A percentile compares a stretch with the other conserved stretches of the same genome.
Evolutionary conservation across 1,284 basidiomycete genomes (phyloP).

Genomic region (Schizophyllum amplum): DNA sequence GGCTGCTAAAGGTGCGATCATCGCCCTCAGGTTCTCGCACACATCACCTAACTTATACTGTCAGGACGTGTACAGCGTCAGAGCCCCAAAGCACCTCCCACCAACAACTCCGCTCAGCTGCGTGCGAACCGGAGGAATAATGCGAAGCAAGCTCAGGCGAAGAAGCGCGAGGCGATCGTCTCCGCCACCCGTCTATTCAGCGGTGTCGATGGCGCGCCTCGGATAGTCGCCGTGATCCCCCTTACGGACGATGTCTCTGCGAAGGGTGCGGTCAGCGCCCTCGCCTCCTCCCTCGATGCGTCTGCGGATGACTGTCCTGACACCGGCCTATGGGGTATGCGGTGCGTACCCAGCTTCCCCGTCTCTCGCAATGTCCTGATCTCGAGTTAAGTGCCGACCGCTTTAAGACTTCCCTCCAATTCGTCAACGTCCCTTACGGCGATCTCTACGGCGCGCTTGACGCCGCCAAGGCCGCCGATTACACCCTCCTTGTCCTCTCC

Average conservation of each 20-base stretch:
- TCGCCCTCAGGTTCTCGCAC: neutral
- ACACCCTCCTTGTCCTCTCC: constrained; percentile 82
- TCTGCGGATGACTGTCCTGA: constrained; percentile 44
- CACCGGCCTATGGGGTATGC: constrained; percentile 56
- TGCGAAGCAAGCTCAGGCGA: constrained; percentile 67
- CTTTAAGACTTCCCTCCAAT: constrained; percentile 86
- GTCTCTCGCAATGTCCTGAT: neutral
- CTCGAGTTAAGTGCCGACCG: constrained; percentile 55
- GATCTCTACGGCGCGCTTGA: constrained; percentile 78
- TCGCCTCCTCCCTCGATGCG: constrained; percentile 63
- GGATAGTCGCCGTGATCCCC: constrained; percentile 76
- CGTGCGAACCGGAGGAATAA: constrained; percentile 70
- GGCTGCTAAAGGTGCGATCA: constrained; percentile 63
- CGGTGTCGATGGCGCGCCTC: constrained; percentile 71
- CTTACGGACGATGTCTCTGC: constrained; percentile 63
- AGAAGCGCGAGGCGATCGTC: constrained; percentile 64
- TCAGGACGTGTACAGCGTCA: constrained; percentile 48
- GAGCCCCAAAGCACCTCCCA: constrained; percentile 40
- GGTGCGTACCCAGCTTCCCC: constrained; percentile 32
- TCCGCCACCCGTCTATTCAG: constrained; percentile 69
- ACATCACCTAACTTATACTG: neutral
- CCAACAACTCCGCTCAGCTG: constrained; percentile 40
- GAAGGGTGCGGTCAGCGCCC: constrained; percentile 40
- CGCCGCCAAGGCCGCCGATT: constrained; percentile 85
- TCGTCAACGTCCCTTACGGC: constrained; percentile 68